A percentile compares a stretch with the other conserved stretches of the same genome.
Evolutionary conservation across 345 rosid genomes (phyloP).

Genomic region (Moricandia arvensis): DNA sequence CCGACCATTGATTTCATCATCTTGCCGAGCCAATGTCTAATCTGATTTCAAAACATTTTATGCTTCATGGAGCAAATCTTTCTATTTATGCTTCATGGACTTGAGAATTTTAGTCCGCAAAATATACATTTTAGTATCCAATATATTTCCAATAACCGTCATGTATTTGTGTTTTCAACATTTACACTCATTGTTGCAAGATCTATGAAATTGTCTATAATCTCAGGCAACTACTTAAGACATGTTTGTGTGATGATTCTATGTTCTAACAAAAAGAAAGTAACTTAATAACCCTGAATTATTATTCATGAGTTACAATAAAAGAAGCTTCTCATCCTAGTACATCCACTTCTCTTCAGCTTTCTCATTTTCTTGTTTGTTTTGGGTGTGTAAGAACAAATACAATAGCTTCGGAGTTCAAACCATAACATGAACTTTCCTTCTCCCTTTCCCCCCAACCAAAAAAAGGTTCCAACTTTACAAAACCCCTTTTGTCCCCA

Average conservation of each 20-base stretch:
- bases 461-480: slow-evolving; percentile 27
- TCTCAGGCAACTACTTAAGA: not conserved
- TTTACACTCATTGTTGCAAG: not conserved
- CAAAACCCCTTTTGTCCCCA: slow-evolving; percentile 31
- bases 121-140: no score
- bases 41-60: no score
- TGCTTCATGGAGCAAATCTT: no score
- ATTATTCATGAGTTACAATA: slow-evolving; percentile 33
- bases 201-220: not conserved
- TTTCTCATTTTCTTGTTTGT: not conserved
- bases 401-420: slow-evolving; percentile 26
- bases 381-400: slow-evolving; percentile 13
- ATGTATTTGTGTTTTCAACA: not conserved
- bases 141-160: no score
- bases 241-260: not conserved
- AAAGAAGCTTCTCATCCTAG: slow-evolving; percentile 22
- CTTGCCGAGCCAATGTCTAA: no score
- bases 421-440: slow-evolving; percentile 29
- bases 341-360: slow-evolving; percentile 30
- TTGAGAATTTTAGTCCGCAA: no score
- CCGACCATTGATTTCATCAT: no score
- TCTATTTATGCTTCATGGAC: no score
- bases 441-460: not conserved
- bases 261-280: slow-evolving; percentile 13
- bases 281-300: slow-evolving; percentile 26